A percentile compares a stretch with the other conserved stretches of the same genome.
Evolutionary conservation across 768 basidiomycete species (phyloP).

Genomic region (Naganishia onofrii): DNA sequence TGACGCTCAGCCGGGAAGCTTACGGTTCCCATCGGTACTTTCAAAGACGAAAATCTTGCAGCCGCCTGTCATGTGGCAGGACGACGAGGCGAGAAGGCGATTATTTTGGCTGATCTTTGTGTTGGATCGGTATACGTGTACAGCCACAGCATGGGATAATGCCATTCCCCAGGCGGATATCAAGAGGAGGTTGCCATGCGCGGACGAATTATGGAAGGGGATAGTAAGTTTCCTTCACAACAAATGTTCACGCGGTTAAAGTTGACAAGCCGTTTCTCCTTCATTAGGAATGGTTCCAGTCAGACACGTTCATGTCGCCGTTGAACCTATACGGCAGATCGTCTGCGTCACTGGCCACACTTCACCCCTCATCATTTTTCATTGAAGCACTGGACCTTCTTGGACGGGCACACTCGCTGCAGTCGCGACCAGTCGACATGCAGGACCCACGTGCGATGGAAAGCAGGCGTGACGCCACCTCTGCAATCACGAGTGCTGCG

Average conservation of each 20-base stretch:
- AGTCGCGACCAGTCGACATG: slow-evolving; percentile 41
- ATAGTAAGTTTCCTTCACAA: slow-evolving; percentile 33
- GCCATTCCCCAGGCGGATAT: slow-evolving; percentile 47
- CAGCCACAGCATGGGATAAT: slow-evolving; percentile 51
- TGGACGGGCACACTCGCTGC: slow-evolving; percentile 46
- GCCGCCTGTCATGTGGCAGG: slow-evolving; percentile 45
- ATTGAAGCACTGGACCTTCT: slow-evolving; percentile 48
- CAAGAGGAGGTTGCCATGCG: slow-evolving; percentile 45
- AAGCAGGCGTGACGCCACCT: slow-evolving; percentile 37
- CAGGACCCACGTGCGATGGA: slow-evolving; percentile 43
- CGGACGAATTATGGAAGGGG: slow-evolving; percentile 34
- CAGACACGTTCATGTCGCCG: slow-evolving; percentile 42
- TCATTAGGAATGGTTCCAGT: slow-evolving; percentile 42
- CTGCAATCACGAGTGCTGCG: slow-evolving; percentile 40
- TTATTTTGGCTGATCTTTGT: slow-evolving; percentile 52
- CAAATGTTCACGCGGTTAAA: slow-evolving; percentile 27
- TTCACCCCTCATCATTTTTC: slow-evolving; percentile 46
- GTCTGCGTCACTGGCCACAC: slow-evolving; percentile 24
- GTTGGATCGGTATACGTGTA: slow-evolving; percentile 51
- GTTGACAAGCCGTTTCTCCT: neutral
- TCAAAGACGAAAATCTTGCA: slow-evolving; percentile 49
- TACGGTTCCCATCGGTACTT: slow-evolving; percentile 32
- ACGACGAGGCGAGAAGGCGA: slow-evolving; percentile 49
- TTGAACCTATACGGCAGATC: slow-evolving; percentile 34
- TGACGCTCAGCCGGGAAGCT: neutral